Evolutionary conservation across 768 basidiomycete genomes (phyloP).

Genomic region (Boletus reticuloceps): DNA sequence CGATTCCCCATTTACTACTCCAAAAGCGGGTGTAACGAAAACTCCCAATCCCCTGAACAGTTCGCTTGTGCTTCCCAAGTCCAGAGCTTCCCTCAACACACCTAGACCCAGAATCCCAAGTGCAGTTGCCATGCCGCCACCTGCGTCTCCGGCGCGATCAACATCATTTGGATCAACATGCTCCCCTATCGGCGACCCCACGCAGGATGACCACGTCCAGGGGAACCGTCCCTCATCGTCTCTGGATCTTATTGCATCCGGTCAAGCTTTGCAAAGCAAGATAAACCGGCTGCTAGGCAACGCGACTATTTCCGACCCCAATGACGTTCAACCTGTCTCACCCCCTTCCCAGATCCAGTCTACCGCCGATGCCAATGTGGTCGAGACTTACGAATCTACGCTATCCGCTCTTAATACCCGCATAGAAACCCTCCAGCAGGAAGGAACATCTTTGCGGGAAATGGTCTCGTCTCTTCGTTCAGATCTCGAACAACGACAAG

Average conservation of each 20-base stretch:
- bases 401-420: conserved; percentile 30
- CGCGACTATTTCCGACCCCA: conserved; percentile 14
- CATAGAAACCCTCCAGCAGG: conserved; percentile 64
- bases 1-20: conserved; percentile 65
- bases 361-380: conserved; percentile 28
- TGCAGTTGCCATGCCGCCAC: conserved; percentile 79
- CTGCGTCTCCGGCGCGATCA: conserved; percentile 54
- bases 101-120: conserved; percentile 69
- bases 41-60: conserved; percentile 8
- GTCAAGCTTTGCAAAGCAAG: conserved; percentile 46
- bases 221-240: conserved; percentile 22
- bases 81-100: conserved; percentile 41
- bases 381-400: conserved; percentile 14
- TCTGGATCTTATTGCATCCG: conserved; percentile 38
- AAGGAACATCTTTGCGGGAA: conserved; percentile 59
- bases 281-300: conserved; percentile 44
- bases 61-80: conserved; percentile 22
- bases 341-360: conserved; percentile 38
- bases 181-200: conserved; percentile 35
- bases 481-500: conserved; percentile 23
- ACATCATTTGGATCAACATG: conserved; percentile 35
- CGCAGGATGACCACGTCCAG: conserved; percentile 9
- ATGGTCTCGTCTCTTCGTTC: conserved; percentile 24
- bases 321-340: conserved; percentile 14
- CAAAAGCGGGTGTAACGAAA: conserved; percentile 49